Percentiles rank a stretch among this genome's conserved stretches.
Evolutionary conservation across 1,284 basidiomycete species (phyloP).

Genomic region (Athelia sp.): DNA sequence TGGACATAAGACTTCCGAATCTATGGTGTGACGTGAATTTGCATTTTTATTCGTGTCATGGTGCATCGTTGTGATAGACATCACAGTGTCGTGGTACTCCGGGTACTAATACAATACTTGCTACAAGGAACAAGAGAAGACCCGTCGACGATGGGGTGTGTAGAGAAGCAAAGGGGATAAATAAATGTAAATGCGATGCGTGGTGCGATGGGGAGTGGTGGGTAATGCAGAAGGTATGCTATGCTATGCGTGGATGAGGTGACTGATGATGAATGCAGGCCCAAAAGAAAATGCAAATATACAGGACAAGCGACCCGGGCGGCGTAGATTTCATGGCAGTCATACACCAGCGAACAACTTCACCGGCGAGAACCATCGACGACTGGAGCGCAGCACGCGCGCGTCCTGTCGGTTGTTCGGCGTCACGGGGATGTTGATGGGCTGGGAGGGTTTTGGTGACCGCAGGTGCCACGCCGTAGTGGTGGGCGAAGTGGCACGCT

Average conservation of each 20-base stretch:
- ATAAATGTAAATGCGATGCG: constrained; percentile 12
- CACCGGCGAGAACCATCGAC: constrained; percentile 54
- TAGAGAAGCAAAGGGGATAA: constrained; percentile 8
- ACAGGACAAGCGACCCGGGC: constrained; percentile 8
- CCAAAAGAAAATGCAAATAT: constrained; percentile 6
- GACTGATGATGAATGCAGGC: no score
- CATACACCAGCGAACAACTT: constrained; percentile 37
- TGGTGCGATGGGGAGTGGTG: constrained; percentile 12
- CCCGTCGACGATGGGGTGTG: neutral
- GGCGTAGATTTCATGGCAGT: constrained; percentile 22
- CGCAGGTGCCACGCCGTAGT: constrained; percentile 20
- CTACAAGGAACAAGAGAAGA: constrained; percentile 7
- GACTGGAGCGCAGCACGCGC: constrained; percentile 33
- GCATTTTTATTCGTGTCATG: neutral
- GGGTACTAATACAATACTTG: constrained; percentile 35
- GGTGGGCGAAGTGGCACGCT: neutral
- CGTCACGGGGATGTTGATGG: constrained; percentile 14
- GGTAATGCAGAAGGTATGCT: constrained; percentile 9
- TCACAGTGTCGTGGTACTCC: constrained; percentile 24
- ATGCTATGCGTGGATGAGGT: constrained; percentile 2
- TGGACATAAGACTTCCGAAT: no score
- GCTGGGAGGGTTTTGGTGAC: constrained; percentile 22
- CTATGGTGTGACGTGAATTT: no score
- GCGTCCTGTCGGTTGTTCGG: constrained; percentile 30
- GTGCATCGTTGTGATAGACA: neutral